Percentiles rank a stretch among this genome's conserved stretches.
These are phyloP conservation scores for Scheffersomyces stambukii DNA, from an alignment of 1,139 yeast species.

Conservation along the genomic window DNA sequence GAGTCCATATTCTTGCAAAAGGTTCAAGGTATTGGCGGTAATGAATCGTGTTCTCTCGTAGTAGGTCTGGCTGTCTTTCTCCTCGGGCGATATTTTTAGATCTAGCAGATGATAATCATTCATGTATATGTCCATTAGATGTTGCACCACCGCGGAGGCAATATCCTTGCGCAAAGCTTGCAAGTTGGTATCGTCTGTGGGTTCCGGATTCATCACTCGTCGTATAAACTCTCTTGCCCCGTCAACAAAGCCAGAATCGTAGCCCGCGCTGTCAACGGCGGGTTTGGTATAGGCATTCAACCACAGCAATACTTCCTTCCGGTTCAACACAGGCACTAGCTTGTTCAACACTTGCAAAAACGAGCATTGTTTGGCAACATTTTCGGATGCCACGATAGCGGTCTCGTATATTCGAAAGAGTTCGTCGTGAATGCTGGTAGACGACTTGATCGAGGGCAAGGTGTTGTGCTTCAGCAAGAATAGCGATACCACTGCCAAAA, in stretches of 20 bases:
- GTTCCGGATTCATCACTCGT: conserved; percentile 22
- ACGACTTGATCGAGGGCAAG: conserved; percentile 27
- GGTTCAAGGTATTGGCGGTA: conserved; percentile 34
- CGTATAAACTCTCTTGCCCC: conserved; percentile 40
- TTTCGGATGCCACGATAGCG: conserved; percentile 28
- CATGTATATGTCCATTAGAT: conserved; percentile 28
- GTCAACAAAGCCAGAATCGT: conserved; percentile 34
- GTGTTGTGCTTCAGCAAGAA: conserved; percentile 43
- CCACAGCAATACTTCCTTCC: conserved; percentile 48
- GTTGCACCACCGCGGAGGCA: conserved; percentile 23
- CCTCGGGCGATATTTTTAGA: conserved; percentile 15
- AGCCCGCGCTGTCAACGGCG: conserved; percentile 62
- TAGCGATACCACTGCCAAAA: no score
- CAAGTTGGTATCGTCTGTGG: conserved; percentile 26
- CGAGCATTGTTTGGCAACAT: conserved; percentile 32
- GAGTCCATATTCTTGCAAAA: conserved; percentile 40
- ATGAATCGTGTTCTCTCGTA: conserved; percentile 50
- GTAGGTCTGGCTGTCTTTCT: conserved; percentile 25
- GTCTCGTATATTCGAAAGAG: conserved; percentile 40
- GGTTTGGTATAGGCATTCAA: conserved; percentile 47
- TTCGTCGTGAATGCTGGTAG: conserved; percentile 45
- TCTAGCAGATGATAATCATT: conserved; percentile 16
- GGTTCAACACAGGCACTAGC: conserved; percentile 36
- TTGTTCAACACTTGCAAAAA: conserved; percentile 45
- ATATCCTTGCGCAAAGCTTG: conserved; percentile 17